Conservation (phyloP, 1,284 basidiomycete species). For the Cystobasidium slooffiae region DNA sequence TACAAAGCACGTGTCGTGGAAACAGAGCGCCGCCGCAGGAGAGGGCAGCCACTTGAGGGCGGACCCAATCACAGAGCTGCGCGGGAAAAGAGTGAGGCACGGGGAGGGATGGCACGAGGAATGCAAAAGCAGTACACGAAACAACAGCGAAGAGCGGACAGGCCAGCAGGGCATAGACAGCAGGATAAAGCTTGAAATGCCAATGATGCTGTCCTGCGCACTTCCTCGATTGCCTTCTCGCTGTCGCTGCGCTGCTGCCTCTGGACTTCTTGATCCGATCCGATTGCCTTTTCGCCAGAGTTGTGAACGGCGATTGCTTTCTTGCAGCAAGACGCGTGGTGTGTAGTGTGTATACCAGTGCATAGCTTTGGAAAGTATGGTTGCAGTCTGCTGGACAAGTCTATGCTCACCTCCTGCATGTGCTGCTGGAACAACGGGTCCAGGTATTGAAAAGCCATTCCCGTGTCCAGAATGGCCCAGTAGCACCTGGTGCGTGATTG, state of each 20-base stretch:
- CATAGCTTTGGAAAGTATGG: background rate
- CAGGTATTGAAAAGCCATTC: conserved; percentile 43
- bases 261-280: conserved; percentile 27
- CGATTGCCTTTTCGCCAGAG: conserved; percentile 13
- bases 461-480: conserved; percentile 44
- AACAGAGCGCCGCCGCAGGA: background rate
- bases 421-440: conserved; percentile 40
- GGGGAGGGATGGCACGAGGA: conserved; percentile 3
- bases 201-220: background rate
- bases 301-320: conserved; percentile 1
- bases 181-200: background rate
- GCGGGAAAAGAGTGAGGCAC: conserved; percentile 2
- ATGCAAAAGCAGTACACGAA: background rate
- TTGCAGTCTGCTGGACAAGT: background rate
- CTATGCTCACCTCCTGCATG: conserved; percentile 41
- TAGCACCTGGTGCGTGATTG: conserved; percentile 42
- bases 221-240: conserved; percentile 9
- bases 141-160: background rate
- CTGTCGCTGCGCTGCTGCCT: background rate
- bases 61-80: conserved; percentile 14
- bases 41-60: background rate
- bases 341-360: background rate
- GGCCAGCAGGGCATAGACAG: background rate
- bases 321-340: background rate
- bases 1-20: background rate